Base-by-base conservation (phyloP, 768 basidiomycete species). In the Polyporus arcularius region DNA sequence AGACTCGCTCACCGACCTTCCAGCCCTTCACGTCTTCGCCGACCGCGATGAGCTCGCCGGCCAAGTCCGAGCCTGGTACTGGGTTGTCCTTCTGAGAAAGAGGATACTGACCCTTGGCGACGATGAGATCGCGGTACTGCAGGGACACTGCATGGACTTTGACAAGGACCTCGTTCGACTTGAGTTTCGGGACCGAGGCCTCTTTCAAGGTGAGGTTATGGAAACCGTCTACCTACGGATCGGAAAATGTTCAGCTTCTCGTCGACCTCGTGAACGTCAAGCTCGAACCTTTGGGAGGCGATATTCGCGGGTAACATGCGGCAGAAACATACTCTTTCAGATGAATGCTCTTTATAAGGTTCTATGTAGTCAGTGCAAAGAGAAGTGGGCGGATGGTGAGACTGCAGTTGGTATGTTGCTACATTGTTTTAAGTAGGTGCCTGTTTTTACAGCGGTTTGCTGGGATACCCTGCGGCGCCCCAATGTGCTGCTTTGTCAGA, bases 101-200 rank as follows among this genome's bases (percentile, higher is more conserved):
- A 61, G 75, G 72, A 66, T 83, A 85, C 4, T 32, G 31, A 5
- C 77, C 79, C 11, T 46, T 71, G 11, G 79, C 70, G 18, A 86
- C 71, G 15, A 72, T 45, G 6, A 85, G 70, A 65, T 87, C 85
- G 45, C 85, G 81, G 62, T 75, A 87, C 65, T 71, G 52, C 8
- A 86, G 72, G 32, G 85, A 86, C 15, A 84, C 84, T 0, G 84
- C 82, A 55, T 82, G 80, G 12, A 82, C 73, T 65, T 82, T 83
- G 63, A 87, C 79, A 26, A 85, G 75, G 7, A 85, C 85, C 55
- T 87, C 80, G 28, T 69, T 75, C 1, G 81, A 69, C 51, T 74
- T 78, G 2, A 78, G 80, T 50, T 71, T 64, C 0, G 71, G 68
- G 35, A 75, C 60, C 9, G 70, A 55, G 11, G 58, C 62, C 48